phyloP scores from a whole-genome alignment of 371 early-diverging fungal species.

The Phascolomyces articulosus region DNA sequence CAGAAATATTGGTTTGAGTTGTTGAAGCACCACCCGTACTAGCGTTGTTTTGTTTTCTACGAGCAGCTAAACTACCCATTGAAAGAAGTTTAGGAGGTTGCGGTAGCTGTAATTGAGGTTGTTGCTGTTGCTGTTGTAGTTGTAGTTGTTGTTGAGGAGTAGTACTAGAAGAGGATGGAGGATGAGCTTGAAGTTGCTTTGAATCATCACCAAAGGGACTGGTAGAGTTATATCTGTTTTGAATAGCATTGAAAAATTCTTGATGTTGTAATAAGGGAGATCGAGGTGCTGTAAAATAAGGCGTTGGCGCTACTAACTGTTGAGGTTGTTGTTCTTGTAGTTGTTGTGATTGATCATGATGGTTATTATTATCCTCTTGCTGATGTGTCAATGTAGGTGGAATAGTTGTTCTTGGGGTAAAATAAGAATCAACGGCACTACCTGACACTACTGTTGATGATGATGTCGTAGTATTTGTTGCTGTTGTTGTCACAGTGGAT shows the following conservation, averaged over 20 bases:
- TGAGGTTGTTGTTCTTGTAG: neutral
- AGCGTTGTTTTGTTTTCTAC: neutral
- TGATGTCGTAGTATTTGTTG: neutral
- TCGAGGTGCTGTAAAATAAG: slow-evolving; percentile 50
- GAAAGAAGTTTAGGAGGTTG: slow-evolving; percentile 3
- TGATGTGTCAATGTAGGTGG: neutral
- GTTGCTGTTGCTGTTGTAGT: neutral
- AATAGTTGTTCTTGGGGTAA: slow-evolving; percentile 5
- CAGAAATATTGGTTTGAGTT: neutral
- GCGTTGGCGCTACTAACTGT: slow-evolving; percentile 21
- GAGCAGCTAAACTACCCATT: slow-evolving; percentile 5
- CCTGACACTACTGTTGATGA: too few species aligned
- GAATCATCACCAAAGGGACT: slow-evolving; percentile 30
- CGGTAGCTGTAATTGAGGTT: slow-evolving; percentile 1
- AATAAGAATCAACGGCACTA: slow-evolving; percentile 12
- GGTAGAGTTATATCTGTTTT: slow-evolving; percentile 26
- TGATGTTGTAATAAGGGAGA: slow-evolving; percentile 38
- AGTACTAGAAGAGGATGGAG: neutral
- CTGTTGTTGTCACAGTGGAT: neutral
- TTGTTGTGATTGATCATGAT: neutral
- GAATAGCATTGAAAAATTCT: slow-evolving; percentile 56
- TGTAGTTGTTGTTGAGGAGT: neutral
- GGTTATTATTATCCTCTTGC: neutral
- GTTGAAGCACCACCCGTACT: neutral
- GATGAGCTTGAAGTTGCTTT: slow-evolving; percentile 10